phyloP scores from a whole-genome alignment of 106 monocot species.

The Apostasia ramifera region DNA sequence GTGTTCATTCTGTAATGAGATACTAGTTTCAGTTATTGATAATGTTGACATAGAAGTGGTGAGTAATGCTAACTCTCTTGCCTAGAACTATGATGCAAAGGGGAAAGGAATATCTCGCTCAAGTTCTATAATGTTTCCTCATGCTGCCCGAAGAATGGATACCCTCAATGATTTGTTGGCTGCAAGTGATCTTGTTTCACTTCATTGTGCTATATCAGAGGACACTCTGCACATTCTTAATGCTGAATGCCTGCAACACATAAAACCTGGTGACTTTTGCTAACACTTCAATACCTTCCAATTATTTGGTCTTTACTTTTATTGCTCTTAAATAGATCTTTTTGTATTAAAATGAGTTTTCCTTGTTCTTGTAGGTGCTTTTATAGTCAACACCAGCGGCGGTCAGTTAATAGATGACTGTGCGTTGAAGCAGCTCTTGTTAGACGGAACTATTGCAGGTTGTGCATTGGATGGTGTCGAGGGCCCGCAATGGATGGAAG shows the following conservation, averaged over 20 bases:
- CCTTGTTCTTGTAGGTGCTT: constrained; percentile 8
- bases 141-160: constrained; percentile 96
- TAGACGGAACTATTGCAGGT: constrained; percentile 93
- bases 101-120: constrained; percentile 19
- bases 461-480: constrained; percentile 99
- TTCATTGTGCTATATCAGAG: constrained; percentile 79
- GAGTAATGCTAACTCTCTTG: no score
- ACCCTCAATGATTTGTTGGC: constrained; percentile 94
- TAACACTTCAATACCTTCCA: neutral
- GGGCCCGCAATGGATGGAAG: constrained; percentile 99
- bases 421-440: constrained; percentile 82
- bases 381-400: constrained; percentile 19
- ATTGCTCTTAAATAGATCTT: no score
- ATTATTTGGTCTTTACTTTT: neutral
- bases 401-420: constrained; percentile 27
- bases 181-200: constrained; percentile 92
- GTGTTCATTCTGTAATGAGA: neutral
- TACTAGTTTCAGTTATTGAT: no score
- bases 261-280: constrained; percentile 71
- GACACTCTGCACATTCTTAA: constrained; percentile 88
- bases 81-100: constrained; percentile 18
- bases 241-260: constrained; percentile 81
- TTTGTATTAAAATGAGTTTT: no score
- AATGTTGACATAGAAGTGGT: no score
- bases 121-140: constrained; percentile 57